Evolutionary conservation across 2,329 filamentous ascomycete species (phyloP).

Genomic region (Fonsecaea monophora): DNA sequence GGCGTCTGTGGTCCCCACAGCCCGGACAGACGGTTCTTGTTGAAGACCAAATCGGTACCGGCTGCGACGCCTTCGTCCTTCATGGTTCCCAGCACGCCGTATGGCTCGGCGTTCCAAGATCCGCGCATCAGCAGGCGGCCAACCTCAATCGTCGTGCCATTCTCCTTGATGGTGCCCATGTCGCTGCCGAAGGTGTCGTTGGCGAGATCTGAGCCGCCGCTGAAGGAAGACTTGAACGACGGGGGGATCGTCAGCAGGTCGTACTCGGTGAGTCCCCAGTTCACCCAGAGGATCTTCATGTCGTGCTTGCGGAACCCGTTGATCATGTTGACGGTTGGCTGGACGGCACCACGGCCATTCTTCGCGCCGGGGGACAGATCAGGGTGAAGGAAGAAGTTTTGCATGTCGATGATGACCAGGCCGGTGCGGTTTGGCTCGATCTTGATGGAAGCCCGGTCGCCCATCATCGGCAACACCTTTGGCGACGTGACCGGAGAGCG

Average conservation of each 20-base stretch:
- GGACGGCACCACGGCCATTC: conserved; percentile 50
- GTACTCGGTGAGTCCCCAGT: conserved; percentile 62
- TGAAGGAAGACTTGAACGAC: conserved; percentile 56
- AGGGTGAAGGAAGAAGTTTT: conserved; percentile 59
- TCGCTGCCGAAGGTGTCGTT: conserved; percentile 27
- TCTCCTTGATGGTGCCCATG: conserved; percentile 25
- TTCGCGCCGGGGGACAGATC: conserved; percentile 51
- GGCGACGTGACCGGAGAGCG: conserved; percentile 39
- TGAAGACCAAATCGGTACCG: conserved; percentile 56
- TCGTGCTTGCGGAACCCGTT: conserved; percentile 57
- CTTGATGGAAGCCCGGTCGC: conserved; percentile 42
- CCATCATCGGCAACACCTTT: conserved; percentile 41
- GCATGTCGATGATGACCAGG: conserved; percentile 60
- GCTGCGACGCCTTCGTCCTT: conserved; percentile 50
- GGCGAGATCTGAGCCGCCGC: conserved; percentile 41
- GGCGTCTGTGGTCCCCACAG: conserved; percentile 58
- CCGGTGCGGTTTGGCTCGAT: conserved; percentile 53
- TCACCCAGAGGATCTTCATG: conserved; percentile 60
- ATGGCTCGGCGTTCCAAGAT: conserved; percentile 60
- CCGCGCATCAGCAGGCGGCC: conserved; percentile 56
- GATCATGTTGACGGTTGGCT: conserved; percentile 47
- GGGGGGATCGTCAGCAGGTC: conserved; percentile 61
- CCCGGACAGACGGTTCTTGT: conserved; percentile 65
- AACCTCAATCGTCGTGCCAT: conserved; percentile 34
- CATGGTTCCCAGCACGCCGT: conserved; percentile 54